phyloP scores from a whole-genome alignment of 371 early-diverging fungal species.

The Syncephalastrum sp. region DNA sequence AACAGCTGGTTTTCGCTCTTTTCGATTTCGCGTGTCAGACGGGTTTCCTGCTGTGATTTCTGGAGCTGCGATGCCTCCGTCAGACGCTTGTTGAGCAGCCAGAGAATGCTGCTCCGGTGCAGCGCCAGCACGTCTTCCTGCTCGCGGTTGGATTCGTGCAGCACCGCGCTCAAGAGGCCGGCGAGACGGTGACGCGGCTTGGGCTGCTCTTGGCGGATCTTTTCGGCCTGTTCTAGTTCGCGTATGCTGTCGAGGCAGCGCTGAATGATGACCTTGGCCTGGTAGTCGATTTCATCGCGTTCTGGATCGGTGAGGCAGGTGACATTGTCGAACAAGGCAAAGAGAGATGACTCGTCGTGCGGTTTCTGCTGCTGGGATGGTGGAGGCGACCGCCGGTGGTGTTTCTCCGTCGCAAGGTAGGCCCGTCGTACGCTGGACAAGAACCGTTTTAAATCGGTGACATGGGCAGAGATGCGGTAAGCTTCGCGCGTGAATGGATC shows the following conservation, averaged over 20 bases:
- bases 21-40: constrained; percentile 49
- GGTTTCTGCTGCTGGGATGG: neutral
- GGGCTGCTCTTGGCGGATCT: constrained; percentile 19
- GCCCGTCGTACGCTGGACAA: constrained; percentile 45
- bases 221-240: constrained; percentile 48
- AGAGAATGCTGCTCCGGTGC: constrained; percentile 51
- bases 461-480: constrained; percentile 48
- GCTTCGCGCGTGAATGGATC: constrained; percentile 47
- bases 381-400: constrained; percentile 8
- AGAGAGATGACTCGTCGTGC: constrained; percentile 22
- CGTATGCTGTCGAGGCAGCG: constrained; percentile 54
- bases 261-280: constrained; percentile 54
- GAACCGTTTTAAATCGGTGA: constrained; percentile 39
- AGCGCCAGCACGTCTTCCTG: constrained; percentile 41
- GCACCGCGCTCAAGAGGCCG: constrained; percentile 19
- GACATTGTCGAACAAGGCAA: constrained; percentile 30
- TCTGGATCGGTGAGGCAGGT: constrained; percentile 44
- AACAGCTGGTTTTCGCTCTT: constrained; percentile 48
- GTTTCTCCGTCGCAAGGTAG: constrained; percentile 36
- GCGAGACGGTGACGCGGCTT: constrained; percentile 19
- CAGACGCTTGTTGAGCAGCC: constrained; percentile 53
- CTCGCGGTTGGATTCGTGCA: too few relatives aligned
- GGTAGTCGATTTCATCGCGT: constrained; percentile 61
- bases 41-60: constrained; percentile 54
- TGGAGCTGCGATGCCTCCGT: constrained; percentile 53